Base-by-base conservation (phyloP, 208 protist species). In the Acanthamoeba sp. region DNA sequence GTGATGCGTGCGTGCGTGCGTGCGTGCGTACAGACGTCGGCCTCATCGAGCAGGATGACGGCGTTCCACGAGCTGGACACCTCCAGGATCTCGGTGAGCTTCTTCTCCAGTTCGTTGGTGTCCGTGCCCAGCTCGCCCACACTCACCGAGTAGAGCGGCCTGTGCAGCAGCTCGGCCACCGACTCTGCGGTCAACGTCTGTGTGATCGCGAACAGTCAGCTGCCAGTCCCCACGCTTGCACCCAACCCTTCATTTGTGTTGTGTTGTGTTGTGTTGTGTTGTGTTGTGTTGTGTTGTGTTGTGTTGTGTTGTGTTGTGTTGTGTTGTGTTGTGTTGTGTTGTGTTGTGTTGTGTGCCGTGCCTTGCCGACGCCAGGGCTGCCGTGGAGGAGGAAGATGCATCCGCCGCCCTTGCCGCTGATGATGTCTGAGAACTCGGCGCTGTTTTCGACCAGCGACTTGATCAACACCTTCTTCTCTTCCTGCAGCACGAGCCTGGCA, bases 341-440 rank as follows among this genome's bases (percentile, higher is more conserved):
- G n/a, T n/a, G n/a, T n/a, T n/a, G n/a, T n/a, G n/a, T n/a, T n/a
- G n/a, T n/a, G n/a, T n/a, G n/a, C n/a, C n/a, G n/a, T n/a, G n/a
- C n/a, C n/a, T n/a, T 97, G 50, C 96, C 96, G 7, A 89, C 78
- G 40, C 96, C 96, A 6, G 96, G 96, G 14, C 80, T 45, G 57
- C 96, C 96, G 64, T 96, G 95, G 36, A 97, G 95, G 32, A 97
- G 94, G 80, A 97, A 97, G 62, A 97, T 84, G 40, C 27, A 64
- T 22, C 95, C 96, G 14, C 90, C 95, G 69, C 95, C 93, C 80
- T 96, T 96, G 76, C 95, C 95, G 6, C 36, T 27, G 87, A 96
- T 95, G 94, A 96, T 88, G 93, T 96, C 95, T 7, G 66, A 45
- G 59, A 84, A 94, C 42, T 34, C 50, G 16, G 76, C 42, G 7